Conservation (phyloP, 208 protist genomes). For the Hexamita inflata region DNA sequence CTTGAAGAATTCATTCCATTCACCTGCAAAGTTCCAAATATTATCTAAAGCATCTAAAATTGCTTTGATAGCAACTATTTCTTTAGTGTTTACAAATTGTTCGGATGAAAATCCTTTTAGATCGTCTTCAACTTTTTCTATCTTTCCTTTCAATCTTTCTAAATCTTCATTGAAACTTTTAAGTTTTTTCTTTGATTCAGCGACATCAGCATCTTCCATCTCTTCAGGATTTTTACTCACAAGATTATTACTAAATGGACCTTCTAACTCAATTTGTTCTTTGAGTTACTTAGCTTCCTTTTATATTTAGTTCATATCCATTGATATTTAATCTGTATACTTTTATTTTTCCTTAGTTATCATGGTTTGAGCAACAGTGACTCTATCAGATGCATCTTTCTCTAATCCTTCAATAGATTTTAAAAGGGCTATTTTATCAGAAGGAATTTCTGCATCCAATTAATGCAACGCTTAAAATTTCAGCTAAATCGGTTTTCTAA, state of each 20-base stretch:
- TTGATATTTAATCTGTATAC: not conserved
- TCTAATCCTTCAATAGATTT: not conserved
- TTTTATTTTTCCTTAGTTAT: not conserved
- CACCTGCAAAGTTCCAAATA: too few relatives aligned
- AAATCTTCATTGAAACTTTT: too few relatives aligned
- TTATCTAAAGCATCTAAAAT: too few relatives aligned
- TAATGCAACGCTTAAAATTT: not conserved
- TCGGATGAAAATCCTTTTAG: too few relatives aligned
- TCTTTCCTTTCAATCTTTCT: too few relatives aligned
- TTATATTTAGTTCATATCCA: not conserved
- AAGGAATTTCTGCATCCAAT: constrained; percentile 9
- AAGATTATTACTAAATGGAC: constrained; percentile 1
- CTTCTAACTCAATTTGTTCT: not conserved
- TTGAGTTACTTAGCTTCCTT: not conserved
- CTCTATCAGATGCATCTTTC: not conserved
- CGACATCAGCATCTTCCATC: too few relatives aligned
- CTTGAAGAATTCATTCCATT: too few relatives aligned
- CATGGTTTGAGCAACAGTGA: not conserved
- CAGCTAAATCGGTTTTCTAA: not conserved
- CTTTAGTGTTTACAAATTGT: too few relatives aligned
- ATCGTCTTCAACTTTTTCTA: too few relatives aligned
- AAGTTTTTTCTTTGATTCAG: too few relatives aligned
- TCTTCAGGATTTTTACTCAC: too few relatives aligned
- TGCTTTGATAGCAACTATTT: too few relatives aligned
- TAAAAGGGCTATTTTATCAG: not conserved